Evolutionary conservation across 2,329 filamentous ascomycete species (phyloP), one percentile per base, ranked within the genome.

Genomic region (Camptophora hylomeconis): DNA sequence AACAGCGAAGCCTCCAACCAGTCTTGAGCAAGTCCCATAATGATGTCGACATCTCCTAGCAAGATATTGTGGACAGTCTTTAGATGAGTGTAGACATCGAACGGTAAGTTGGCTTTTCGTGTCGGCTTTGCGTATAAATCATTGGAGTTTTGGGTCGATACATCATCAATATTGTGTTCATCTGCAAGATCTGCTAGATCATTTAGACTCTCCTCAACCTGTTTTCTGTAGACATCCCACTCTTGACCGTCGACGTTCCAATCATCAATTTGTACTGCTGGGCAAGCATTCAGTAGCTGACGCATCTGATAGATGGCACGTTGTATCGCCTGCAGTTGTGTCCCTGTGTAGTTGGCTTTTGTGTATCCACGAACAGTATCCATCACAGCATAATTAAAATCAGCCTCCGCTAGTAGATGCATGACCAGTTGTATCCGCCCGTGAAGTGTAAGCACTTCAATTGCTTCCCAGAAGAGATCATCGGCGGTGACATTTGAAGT

Each of bases 1-100:
- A 77, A 80, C 35, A 94, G 58, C 0, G 77, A 80, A 1, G 83
- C 86, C 58, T 95, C 87, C 28, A 87, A 74, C 87, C 87, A 95
- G 53, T 94, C 86, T 46, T 87, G 75, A 1, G 84, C 72, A 24
- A 75, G 72, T 25, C 75, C 69, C 36, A 92, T 61, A 29, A 94
- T 81, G 12, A 83, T 75, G 19, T 76, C 69, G 7, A 73, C 65
- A 39, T 79, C 72, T 19, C 87, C 86, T 4, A 89, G 66, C 2
- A 92, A 58, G 36, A 92, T 76, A 18, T 76, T 75, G 50, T 93
- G 94, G 5, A 94, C 58, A 8, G 73, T 74, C 41, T 78, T 72
- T 30, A 95, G 60, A 42, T 79, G 83, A 48, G 93, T 78, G 50
- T 92, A 94, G 16, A 95, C 73, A 14, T 80, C 73, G 80, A 81